Conservation (phyloP, 495 filamentous ascomycete species). For the Podospora tetraspora region DNA sequence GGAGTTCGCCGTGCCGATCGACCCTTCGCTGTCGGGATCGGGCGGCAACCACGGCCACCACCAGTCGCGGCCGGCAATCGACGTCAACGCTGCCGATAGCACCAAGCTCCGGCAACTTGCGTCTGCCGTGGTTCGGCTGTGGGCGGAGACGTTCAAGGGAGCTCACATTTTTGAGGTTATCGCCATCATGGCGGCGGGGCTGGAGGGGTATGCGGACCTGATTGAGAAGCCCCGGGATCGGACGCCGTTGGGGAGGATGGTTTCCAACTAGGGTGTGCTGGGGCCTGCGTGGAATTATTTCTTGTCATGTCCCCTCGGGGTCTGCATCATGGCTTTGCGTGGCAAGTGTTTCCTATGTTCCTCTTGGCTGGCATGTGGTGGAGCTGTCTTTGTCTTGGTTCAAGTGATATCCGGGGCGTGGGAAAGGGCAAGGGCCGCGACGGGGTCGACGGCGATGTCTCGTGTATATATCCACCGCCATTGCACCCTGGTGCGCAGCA, state of each 20-base stretch:
- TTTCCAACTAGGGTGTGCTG: constrained; percentile 17
- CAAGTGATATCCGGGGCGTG: background rate
- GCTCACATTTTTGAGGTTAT: constrained; percentile 65
- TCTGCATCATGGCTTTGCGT: too few relatives aligned
- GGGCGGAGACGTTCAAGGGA: constrained; percentile 64
- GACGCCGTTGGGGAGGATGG: constrained; percentile 38
- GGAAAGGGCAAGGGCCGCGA: background rate
- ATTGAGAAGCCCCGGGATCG: constrained; percentile 51
- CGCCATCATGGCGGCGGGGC: constrained; percentile 54
- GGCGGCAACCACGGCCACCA: constrained; percentile 24
- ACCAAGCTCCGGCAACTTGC: constrained; percentile 56
- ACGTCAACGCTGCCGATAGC: constrained; percentile 38
- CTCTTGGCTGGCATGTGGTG: background rate
- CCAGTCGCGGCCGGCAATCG: constrained; percentile 28
- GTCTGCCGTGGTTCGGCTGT: constrained; percentile 57
- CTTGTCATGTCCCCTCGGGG: too few relatives aligned
- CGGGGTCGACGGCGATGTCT: background rate
- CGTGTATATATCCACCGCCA: background rate
- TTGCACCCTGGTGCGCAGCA: background rate
- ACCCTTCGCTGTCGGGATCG: constrained; percentile 40
- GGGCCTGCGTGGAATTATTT: background rate
- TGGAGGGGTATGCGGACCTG: constrained; percentile 61
- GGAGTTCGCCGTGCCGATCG: constrained; percentile 58
- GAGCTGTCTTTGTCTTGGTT: background rate
- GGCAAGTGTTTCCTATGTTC: too few relatives aligned